Percentiles rank a stretch among this genome's conserved stretches.
phyloP scores from a whole-genome alignment of 1,139 yeast species.

The Pneumocystis murina region DNA sequence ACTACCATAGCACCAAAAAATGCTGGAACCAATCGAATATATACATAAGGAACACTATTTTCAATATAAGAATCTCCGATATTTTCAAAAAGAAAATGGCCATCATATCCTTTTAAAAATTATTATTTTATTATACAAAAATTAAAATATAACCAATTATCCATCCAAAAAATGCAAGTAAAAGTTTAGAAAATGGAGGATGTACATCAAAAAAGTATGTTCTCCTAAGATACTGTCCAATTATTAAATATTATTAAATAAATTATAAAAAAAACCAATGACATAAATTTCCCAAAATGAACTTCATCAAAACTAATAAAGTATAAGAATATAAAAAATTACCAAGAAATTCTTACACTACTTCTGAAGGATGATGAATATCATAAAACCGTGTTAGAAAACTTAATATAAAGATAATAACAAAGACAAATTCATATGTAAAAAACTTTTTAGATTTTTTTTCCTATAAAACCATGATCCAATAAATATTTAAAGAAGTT shows the following conservation, averaged over 20 bases:
- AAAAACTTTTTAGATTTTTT: background rate
- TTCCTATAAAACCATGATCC: no score
- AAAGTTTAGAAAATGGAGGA: conserved; percentile 92
- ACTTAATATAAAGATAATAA: conserved; percentile 47
- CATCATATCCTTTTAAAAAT: conserved; percentile 50
- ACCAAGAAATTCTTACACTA: conserved; percentile 32
- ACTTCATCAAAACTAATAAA: conserved; percentile 64
- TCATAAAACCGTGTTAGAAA: conserved; percentile 55
- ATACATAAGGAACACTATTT: conserved; percentile 75
- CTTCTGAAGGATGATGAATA: conserved; percentile 63
- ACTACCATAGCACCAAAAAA: conserved; percentile 68
- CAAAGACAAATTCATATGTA: conserved; percentile 24
- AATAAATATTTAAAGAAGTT: background rate
- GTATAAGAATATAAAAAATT: background rate
- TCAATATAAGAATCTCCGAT: conserved; percentile 72
- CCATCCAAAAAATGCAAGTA: conserved; percentile 84
- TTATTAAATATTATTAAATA: background rate
- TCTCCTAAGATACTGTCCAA: conserved; percentile 42
- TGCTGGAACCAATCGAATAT: conserved; percentile 72
- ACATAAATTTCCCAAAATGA: conserved; percentile 88
- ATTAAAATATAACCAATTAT: conserved; percentile 75
- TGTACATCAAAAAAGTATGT: conserved; percentile 90
- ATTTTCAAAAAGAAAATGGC: conserved; percentile 75
- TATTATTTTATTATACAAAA: conserved; percentile 81
- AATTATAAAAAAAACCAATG: conserved; percentile 33